phyloP scores from a whole-genome alignment of 768 basidiomycete genomes.

The Cystobasidiopsis lactophilus region DNA sequence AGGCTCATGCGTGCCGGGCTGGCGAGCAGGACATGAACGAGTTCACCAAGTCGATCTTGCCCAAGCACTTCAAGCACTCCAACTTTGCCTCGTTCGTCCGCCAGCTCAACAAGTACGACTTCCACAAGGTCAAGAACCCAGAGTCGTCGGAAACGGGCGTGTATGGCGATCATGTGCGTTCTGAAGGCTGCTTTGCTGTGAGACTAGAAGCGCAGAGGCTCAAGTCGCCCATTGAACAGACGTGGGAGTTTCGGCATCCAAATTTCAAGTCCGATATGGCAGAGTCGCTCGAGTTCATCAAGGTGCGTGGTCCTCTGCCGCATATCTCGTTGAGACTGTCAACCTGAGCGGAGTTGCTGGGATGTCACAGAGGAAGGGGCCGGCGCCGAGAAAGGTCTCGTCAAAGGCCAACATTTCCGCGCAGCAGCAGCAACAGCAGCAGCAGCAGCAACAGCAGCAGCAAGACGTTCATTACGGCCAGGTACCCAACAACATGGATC shows the following conservation, averaged over 20 bases:
- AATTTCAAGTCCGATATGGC: conserved; percentile 38
- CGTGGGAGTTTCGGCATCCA: conserved; percentile 29
- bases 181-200: neutral
- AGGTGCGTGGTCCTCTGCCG: no score
- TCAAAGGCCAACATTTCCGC: neutral
- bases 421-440: neutral
- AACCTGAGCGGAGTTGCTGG: no score
- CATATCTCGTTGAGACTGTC: no score
- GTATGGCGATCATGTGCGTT: conserved; percentile 37
- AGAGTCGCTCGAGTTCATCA: conserved; percentile 38
- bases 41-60: conserved; percentile 69
- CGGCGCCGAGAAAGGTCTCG: neutral
- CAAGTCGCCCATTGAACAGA: conserved; percentile 17
- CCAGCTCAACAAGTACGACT: conserved; percentile 89
- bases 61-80: conserved; percentile 82
- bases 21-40: conserved; percentile 62
- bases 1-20: no score
- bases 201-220: neutral
- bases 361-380: neutral
- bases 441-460: neutral
- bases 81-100: conserved; percentile 74
- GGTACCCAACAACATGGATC: no score
- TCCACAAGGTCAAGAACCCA: conserved; percentile 81
- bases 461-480: neutral
- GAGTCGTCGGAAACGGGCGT: conserved; percentile 33